Conservation (phyloP, 805 yeast genomes). For the Kuraishia floccosa region DNA sequence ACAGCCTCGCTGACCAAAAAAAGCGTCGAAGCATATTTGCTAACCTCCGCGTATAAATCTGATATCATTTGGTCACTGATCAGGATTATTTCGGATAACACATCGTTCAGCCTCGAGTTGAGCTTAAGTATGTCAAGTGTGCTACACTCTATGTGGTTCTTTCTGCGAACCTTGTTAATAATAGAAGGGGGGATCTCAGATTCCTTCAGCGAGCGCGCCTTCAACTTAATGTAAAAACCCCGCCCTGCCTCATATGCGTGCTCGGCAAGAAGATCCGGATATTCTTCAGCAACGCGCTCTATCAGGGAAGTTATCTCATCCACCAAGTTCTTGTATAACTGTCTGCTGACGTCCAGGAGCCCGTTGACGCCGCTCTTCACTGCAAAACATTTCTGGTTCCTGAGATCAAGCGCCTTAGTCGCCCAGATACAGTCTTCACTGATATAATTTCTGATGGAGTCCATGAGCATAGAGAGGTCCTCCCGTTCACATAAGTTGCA, state of each 20-base stretch:
- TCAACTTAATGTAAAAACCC: conserved; percentile 25
- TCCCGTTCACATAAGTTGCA: conserved; percentile 14
- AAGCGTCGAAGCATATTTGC: conserved; percentile 18
- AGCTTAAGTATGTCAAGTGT: conserved; percentile 27
- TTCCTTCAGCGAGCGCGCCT: conserved; percentile 4
- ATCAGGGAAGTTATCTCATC: conserved; percentile 22
- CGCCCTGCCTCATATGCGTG: conserved; percentile 21
- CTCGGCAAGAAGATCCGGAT: conserved; percentile 15
- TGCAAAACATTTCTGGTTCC: conserved; percentile 32
- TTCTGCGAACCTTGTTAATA: conserved; percentile 16
- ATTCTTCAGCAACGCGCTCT: conserved; percentile 11
- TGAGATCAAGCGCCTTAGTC: conserved; percentile 22
- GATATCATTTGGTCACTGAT: conserved; percentile 29
- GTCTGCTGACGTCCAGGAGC: conserved; percentile 29
- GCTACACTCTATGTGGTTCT: conserved; percentile 23
- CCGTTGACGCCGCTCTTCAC: conserved; percentile 33
- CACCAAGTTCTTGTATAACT: conserved; percentile 22
- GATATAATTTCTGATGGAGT: conserved; percentile 18
- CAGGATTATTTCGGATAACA: conserved; percentile 25
- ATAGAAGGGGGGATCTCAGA: conserved; percentile 19
- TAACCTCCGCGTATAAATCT: conserved; percentile 14
- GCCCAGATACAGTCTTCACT: conserved; percentile 35
- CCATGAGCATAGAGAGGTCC: conserved; percentile 10
- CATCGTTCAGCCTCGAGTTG: conserved; percentile 26
- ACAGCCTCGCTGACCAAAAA: conserved; percentile 32